These are phyloP conservation scores for Pochonia chlamydosporia DNA, from an alignment of 2,329 filamentous ascomycete species.

Conservation along the genomic window DNA sequence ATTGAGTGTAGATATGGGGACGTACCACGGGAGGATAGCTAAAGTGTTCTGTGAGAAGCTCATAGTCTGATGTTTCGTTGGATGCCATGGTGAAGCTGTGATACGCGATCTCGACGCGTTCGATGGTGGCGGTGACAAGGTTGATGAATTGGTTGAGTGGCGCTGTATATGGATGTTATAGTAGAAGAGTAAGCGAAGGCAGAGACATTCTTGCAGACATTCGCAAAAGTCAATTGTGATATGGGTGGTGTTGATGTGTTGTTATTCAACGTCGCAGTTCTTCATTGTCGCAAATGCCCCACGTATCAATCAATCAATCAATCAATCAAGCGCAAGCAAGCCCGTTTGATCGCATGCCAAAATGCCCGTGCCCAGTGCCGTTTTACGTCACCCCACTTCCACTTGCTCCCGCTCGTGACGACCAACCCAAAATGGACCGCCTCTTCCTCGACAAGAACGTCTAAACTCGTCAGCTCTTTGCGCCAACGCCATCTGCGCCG, in stretches of 20 bases:
- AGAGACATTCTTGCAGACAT: too few relatives aligned
- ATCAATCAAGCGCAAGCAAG: not conserved
- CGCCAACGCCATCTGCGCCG: not conserved
- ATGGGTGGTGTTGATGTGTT: too few relatives aligned
- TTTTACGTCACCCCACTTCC: slow-evolving; percentile 8
- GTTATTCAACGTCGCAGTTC: too few relatives aligned
- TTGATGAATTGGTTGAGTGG: too few relatives aligned
- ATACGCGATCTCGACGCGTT: too few relatives aligned
- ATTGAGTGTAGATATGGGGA: slow-evolving; percentile 14
- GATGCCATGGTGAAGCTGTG: slow-evolving; percentile 28
- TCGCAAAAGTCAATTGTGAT: too few relatives aligned
- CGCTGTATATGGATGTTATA: too few relatives aligned
- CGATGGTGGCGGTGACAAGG: too few relatives aligned
- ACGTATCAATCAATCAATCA: too few relatives aligned
- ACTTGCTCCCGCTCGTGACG: not conserved
- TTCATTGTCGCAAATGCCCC: too few relatives aligned
- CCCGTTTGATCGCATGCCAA: not conserved
- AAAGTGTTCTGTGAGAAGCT: slow-evolving; percentile 89
- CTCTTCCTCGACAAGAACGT: not conserved
- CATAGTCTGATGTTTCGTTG: slow-evolving; percentile 46
- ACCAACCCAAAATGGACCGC: too few relatives aligned
- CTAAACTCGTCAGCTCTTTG: not conserved
- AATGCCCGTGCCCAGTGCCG: not conserved
- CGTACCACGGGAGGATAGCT: slow-evolving; percentile 87
- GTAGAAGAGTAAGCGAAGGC: too few relatives aligned